Evolutionary conservation across 164 flowering plant genomes (phyloP), one percentile per base, ranked within the genome.

Genomic region (Vitis labrusca): DNA sequence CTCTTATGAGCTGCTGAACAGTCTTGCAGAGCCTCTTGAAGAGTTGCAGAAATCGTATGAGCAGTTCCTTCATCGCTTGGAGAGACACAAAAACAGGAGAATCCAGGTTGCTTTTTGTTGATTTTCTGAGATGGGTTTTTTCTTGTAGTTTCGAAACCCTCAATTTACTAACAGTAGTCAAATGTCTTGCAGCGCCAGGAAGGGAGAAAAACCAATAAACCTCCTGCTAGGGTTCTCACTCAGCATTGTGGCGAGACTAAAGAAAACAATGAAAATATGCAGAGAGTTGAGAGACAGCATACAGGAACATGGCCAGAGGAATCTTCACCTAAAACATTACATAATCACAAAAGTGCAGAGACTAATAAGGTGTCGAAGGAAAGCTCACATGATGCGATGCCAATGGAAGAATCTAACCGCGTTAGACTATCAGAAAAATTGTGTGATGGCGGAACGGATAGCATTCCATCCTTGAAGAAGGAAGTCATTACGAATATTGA

Each of bases 21-120:
- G 99, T 72, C 90, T 90, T 74, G 98, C 99, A 55, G 96, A 93
- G 80, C 97, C 98, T 29, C 55, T 78, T 12, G 90, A 78, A 70
- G 90, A 89, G 74, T 83, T 95, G 80, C 91, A 93, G 76, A 91
- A 85, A 73, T 85, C 98, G 54, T 91, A 88, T 75, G 88, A 88
- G 75, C 87, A 89, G 75, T 91, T 93, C 78, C 90, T 95, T 85
- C 85, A 66, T 61, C 93, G 97, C 19, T 74, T 89, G 85, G 82
- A 85, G 67, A 82, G 76, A 30, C 81, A 85, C 66, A 89, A 82
- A 73, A 84, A 75, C 70, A 84, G 83, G 79, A 90, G 64, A 75
- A 70, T 73, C 63, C 85, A 80, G 89, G 96, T 91, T 77, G 16
- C 59, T 56, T 47, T 78, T 60, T 72, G 9, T 68, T 54, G 19